Percentiles rank a stretch among this genome's conserved stretches.
phyloP scores from a whole-genome alignment of 2,329 filamentous ascomycete species.

The Ilyonectria robusta region DNA sequence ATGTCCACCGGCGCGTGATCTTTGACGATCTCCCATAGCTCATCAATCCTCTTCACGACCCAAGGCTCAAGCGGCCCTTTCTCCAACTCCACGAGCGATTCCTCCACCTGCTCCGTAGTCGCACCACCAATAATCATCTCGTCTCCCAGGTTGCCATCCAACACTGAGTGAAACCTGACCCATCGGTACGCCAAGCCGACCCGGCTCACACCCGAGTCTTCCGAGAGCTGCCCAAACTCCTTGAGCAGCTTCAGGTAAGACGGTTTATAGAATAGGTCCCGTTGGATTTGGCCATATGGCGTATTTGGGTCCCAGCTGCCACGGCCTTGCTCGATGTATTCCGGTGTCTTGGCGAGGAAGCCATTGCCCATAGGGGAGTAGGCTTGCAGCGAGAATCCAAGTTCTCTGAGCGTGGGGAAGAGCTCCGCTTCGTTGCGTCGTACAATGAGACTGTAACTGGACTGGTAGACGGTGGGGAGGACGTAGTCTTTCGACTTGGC shows the following conservation, averaged over 20 bases:
- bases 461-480: slow-evolving; percentile 16
- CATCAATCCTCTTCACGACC: slow-evolving; percentile 7
- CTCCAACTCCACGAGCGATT: neutral
- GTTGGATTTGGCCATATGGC: neutral
- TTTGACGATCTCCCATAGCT: slow-evolving; percentile 9
- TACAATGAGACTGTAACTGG: slow-evolving; percentile 3
- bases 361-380: slow-evolving; percentile 11
- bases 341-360: slow-evolving; percentile 8
- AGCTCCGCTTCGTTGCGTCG: slow-evolving; percentile 9
- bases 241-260: slow-evolving; percentile 16
- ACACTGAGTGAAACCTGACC: slow-evolving; percentile 8
- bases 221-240: slow-evolving; percentile 3
- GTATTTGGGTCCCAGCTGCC: slow-evolving; percentile 11
- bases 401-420: slow-evolving; percentile 8
- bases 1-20: slow-evolving; percentile 5
- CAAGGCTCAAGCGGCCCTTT: slow-evolving; percentile 13
- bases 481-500: slow-evolving; percentile 13
- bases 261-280: slow-evolving; percentile 14
- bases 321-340: slow-evolving; percentile 14
- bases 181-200: slow-evolving; percentile 13
- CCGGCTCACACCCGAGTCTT: slow-evolving; percentile 3
- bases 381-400: slow-evolving; percentile 6
- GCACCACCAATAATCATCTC: slow-evolving; percentile 4
- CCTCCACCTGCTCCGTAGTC: slow-evolving; percentile 6
- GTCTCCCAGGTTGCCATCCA: slow-evolving; percentile 10